phyloP scores from a whole-genome alignment of 352 stramenopile genomes.

The Phytophthora citricola region DNA sequence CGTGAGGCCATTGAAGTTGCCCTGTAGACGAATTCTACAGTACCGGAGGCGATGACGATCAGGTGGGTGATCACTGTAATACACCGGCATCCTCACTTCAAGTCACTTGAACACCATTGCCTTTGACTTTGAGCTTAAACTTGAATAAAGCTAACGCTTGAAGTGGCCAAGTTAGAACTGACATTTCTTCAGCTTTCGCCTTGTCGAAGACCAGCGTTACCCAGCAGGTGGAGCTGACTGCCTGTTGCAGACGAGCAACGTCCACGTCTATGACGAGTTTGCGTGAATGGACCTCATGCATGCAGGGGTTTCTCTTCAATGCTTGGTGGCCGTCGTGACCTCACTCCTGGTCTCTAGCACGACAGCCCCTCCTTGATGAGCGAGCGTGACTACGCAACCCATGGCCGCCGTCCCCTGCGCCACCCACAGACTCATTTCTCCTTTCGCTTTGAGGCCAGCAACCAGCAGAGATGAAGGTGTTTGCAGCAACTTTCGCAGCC shows the following conservation, averaged over 20 bases:
- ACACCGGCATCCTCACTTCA: neutral
- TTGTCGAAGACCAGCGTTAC: conserved; percentile 9
- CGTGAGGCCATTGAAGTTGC: too few species aligned
- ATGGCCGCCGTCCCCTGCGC: neutral
- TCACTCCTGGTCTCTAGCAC: conserved; percentile 16
- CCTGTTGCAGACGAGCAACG: conserved; percentile 29
- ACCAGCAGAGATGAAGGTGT: conserved; percentile 42
- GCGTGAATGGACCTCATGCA: conserved; percentile 28
- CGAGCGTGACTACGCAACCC: conserved; percentile 20
- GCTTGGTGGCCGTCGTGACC: neutral
- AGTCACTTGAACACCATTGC: too few species aligned
- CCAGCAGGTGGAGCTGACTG: conserved; percentile 25
- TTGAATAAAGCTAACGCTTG: conserved; percentile 1
- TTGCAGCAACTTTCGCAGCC: conserved; percentile 18
- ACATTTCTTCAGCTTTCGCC: conserved; percentile 10
- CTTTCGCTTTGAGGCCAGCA: conserved; percentile 5
- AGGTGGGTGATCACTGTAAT: neutral
- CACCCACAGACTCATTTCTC: conserved; percentile 20
- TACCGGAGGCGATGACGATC: neutral
- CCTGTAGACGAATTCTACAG: conserved; percentile 1
- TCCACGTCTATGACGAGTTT: conserved; percentile 24
- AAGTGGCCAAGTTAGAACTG: conserved; percentile 8
- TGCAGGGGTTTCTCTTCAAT: conserved; percentile 8
- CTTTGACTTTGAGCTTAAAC: too few species aligned
- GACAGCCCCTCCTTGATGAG: conserved; percentile 10